A percentile compares a stretch with the other conserved stretches of the same genome.
Conservation (phyloP, 2,329 filamentous ascomycete genomes). For the Lithohypha guttulata region DNA sequence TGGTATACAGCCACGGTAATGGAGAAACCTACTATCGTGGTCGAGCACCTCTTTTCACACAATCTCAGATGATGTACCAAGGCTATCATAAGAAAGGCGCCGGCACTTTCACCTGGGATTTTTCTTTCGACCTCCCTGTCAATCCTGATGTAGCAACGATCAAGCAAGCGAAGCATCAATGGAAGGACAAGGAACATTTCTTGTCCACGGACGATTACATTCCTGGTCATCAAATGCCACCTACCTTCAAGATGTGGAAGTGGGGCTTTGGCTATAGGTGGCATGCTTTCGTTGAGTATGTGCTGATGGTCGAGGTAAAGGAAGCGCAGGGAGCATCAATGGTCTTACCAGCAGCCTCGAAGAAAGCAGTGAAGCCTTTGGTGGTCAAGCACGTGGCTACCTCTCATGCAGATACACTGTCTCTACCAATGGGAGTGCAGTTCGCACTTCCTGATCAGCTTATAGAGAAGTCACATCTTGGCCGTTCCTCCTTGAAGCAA, state of each 20-base stretch:
- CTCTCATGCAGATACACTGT: conserved; percentile 8
- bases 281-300: conserved; percentile 17
- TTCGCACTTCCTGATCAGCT: conserved; percentile 12
- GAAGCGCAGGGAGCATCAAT: conserved; percentile 14
- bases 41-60: conserved; percentile 15
- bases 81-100: conserved; percentile 19
- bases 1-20: conserved; percentile 17
- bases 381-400: conserved; percentile 15
- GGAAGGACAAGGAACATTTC: conserved; percentile 17
- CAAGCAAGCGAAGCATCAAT: conserved; percentile 12
- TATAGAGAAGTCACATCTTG: conserved; percentile 1
- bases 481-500: background rate
- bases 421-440: conserved; percentile 1
- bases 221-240: conserved; percentile 12
- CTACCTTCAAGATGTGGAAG: conserved; percentile 13
- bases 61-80: conserved; percentile 14
- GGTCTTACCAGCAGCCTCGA: conserved; percentile 13
- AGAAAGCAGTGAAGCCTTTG: conserved; percentile 13
- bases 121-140: conserved; percentile 14
- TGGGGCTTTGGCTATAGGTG: conserved; percentile 12
- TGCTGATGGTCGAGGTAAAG: conserved; percentile 15
- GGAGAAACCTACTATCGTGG: conserved; percentile 14
- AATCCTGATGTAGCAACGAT: conserved; percentile 13
- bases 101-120: conserved; percentile 17
- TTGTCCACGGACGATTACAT: conserved; percentile 9